Base-by-base conservation (phyloP, 306 rosid species). In the Cucumis melo region DNA sequence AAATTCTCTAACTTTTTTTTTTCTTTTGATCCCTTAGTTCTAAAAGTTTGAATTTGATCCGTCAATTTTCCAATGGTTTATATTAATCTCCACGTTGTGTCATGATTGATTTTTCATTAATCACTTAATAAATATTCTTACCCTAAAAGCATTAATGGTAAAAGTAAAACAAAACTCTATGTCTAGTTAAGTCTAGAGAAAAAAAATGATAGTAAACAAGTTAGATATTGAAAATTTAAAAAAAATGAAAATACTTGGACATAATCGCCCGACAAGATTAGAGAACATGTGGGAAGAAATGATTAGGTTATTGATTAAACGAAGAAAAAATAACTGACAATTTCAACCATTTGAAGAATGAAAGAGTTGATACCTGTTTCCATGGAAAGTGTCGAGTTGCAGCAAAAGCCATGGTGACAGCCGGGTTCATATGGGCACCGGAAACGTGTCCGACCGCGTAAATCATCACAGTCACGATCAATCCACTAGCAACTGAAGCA, bases 341-440 rank as follows among this genome's bases (percentile, higher is more conserved):
- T 68, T 68, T 6, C 3, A 42, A 68, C 53, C 36, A 32, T 32
- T 32, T 32, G 5, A 46, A 21, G n/a, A 68, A 23, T 16, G 23
- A n/a, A 55, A 29, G 61, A 23, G 23, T 55, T 41, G 68, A 70
- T 34, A 88, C 98, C 93, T 87, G 91, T 81, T 85, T 90, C 98
- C 96, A 89, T 63, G 96, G 96, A 64, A 93, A 88, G 81, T 88
- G 96, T 24, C 76, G 58, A 8, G 82, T 65, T 16, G 91, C 79
- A 55, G 97, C 89, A 56, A 93, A 89, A 50, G 97, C 96, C 20
- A 88, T 51, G 78, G 98, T 91, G 50, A 93, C 97, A 2, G 93
- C 93, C 5, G 96, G 98, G 84, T 93, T 93, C 92, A 91, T 89
- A 58, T 93, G 98, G 16, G 96, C 97, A 0, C 97, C 93, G 1